Percentiles rank a stretch among this genome's conserved stretches.
Conservation (phyloP, 371 early-diverging fungal species). For the Chytridium lagenaria region DNA sequence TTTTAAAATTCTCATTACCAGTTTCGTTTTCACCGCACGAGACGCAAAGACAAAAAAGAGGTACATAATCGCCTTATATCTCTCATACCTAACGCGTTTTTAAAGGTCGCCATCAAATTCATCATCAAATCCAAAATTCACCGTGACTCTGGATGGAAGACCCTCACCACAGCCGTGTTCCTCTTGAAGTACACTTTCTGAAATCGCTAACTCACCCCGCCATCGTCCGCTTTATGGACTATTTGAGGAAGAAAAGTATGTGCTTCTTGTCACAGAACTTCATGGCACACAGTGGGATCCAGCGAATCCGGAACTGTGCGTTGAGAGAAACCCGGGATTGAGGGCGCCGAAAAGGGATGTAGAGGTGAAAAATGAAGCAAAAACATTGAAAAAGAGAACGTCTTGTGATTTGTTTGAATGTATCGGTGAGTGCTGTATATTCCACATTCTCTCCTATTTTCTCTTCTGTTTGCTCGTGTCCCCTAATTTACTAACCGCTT, state of each 20-base stretch:
- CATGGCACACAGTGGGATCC: slow-evolving; percentile 43
- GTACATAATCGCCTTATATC: too few species aligned
- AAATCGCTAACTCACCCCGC: slow-evolving; percentile 58
- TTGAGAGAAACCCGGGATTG: slow-evolving; percentile 29
- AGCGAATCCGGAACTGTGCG: slow-evolving; percentile 13
- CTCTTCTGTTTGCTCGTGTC: too few species aligned
- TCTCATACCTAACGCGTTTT: neutral
- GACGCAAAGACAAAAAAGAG: too few species aligned
- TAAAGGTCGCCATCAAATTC: slow-evolving; percentile 78
- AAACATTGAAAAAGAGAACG: slow-evolving; percentile 31
- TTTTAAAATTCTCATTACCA: too few species aligned
- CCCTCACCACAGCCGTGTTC: slow-evolving; percentile 22
- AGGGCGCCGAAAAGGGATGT: slow-evolving; percentile 6
- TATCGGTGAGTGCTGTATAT: slow-evolving; percentile 36
- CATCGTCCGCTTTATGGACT: slow-evolving; percentile 52
- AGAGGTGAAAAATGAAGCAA: slow-evolving; percentile 30
- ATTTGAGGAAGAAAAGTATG: slow-evolving; percentile 37
- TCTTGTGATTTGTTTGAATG: slow-evolving; percentile 55
- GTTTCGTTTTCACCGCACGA: too few species aligned
- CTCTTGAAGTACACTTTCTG: slow-evolving; percentile 41
- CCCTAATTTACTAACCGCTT: neutral
- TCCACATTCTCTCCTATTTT: neutral
- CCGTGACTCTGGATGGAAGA: slow-evolving; percentile 62
- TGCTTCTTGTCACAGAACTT: slow-evolving; percentile 46
- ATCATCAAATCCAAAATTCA: slow-evolving; percentile 73